Evolutionary conservation across 148 eudicot species (phyloP), one percentile per base, ranked within the genome.

Genomic region (Chenopodium quinoa): DNA sequence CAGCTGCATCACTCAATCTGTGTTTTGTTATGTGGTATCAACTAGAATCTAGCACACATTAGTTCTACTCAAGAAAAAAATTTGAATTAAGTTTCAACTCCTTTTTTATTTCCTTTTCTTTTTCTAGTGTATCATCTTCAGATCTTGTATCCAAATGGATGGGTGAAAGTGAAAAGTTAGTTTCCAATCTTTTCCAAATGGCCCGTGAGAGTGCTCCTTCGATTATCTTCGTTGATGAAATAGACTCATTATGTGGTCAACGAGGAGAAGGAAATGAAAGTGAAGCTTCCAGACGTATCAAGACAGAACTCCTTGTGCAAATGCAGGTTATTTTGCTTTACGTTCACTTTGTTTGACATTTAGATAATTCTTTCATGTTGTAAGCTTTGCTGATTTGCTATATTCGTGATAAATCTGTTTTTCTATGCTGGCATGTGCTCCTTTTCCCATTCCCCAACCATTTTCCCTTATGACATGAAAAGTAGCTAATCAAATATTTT

Each of bases 221-320:
- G 34, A 96, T 96, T 79, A 94, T 96, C 48, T 96, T 96, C 58
- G 71, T 96, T 83, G 99, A 96, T 90, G 99, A 96, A 89, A 96
- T 96, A 85, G 99, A 96, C 84, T 96, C 99, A 31, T 87, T 96
- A 77, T 91, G 98, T 96, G 99, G 99, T 68, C 98, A 96, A 82
- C 93, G 99, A 81, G 99, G 99, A 54, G 99, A 96, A 94, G 99
- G 99, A 73, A 96, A 92, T 87, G 99, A 96, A 86, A 96, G 99
- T 85, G 99, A 96, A 89, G 99, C 99, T 83, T 96, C 99, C 37
- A 86, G 99, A 73, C 98, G 99, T 86, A 96, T 96, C 75, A 96
- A 96, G 88, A 96, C 99, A 32, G 99, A 96, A 85, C 89, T 96
- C 79, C 95, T 96, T 75, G 99, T 96, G 85, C 99, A 96, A 87